Evolutionary conservation across 352 stramenopile species (phyloP).

Genomic region (Phytophthora tubulina): DNA sequence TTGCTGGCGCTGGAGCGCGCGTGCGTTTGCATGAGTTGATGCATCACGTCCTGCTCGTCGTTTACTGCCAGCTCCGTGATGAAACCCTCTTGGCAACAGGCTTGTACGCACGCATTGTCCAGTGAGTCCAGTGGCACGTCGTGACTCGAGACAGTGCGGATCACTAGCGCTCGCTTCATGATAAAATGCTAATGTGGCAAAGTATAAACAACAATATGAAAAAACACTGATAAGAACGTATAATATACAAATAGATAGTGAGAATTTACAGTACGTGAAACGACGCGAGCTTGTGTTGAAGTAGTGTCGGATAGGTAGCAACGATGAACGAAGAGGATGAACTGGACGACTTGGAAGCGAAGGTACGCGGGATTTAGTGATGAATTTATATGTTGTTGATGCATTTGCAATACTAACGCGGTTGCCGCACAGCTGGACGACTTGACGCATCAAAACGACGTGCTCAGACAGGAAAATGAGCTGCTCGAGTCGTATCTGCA

Average conservation of each 20-base stretch:
- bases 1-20: slow-evolving; percentile 34
- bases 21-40: slow-evolving; percentile 68
- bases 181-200: slow-evolving; percentile 6
- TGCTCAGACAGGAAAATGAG: slow-evolving; percentile 92
- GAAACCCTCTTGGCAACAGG: slow-evolving; percentile 69
- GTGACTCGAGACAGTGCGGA: slow-evolving; percentile 78
- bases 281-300: slow-evolving; percentile 36
- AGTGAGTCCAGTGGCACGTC: slow-evolving; percentile 78
- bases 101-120: slow-evolving; percentile 81
- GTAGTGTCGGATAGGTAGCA: not conserved
- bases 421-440: slow-evolving; percentile 75
- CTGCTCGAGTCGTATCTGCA: slow-evolving; percentile 90
- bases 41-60: slow-evolving; percentile 62
- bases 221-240: slow-evolving; percentile 1
- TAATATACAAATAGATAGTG: not conserved
- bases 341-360: slow-evolving; percentile 77
- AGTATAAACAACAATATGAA: not conserved
- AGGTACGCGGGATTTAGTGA: slow-evolving; percentile 36
- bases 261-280: slow-evolving; percentile 32
- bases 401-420: slow-evolving; percentile 3
- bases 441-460: slow-evolving; percentile 87
- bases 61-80: slow-evolving; percentile 77
- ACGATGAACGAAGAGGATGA: slow-evolving; percentile 76
- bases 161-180: slow-evolving; percentile 86
- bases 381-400: not conserved